phyloP scores from a whole-genome alignment of 179 eudicot genomes.

The Silene coronaria region DNA sequence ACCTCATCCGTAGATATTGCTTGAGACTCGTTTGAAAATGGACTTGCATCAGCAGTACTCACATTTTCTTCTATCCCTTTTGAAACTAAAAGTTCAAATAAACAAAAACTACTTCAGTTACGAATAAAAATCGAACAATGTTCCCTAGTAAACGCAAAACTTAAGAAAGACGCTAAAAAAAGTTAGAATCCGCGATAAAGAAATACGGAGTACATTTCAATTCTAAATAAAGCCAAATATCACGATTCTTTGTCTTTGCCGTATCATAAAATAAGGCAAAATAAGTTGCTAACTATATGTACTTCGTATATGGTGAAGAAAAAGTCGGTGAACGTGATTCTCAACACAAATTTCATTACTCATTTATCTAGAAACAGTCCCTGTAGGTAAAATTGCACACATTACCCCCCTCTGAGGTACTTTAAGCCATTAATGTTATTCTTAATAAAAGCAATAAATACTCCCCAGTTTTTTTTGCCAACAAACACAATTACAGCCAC shows the following conservation, averaged over 20 bases:
- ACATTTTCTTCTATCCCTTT: conserved; percentile 33
- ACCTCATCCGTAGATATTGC: conserved; percentile 39
- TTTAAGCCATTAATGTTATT: no score
- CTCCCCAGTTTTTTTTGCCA: neutral
- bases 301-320: neutral
- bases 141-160: no score
- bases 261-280: no score
- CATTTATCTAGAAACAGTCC: no score
- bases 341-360: neutral
- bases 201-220: neutral
- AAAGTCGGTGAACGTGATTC: neutral
- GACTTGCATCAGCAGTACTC: conserved; percentile 30
- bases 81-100: conserved; percentile 26
- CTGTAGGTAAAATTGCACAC: no score
- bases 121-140: neutral
- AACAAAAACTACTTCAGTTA: neutral
- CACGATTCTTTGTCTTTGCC: neutral
- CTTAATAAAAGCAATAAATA: no score
- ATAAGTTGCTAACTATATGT: neutral
- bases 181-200: neutral
- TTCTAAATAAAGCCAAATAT: neutral
- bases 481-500: neutral
- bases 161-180: no score
- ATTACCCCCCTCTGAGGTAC: no score
- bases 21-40: conserved; percentile 32